Percentiles rank a stretch among this genome's conserved stretches.
These are phyloP conservation scores for Schwanniomyces pseudopolymorphus DNA, from an alignment of 805 yeast genomes.

Conservation along the genomic window DNA sequence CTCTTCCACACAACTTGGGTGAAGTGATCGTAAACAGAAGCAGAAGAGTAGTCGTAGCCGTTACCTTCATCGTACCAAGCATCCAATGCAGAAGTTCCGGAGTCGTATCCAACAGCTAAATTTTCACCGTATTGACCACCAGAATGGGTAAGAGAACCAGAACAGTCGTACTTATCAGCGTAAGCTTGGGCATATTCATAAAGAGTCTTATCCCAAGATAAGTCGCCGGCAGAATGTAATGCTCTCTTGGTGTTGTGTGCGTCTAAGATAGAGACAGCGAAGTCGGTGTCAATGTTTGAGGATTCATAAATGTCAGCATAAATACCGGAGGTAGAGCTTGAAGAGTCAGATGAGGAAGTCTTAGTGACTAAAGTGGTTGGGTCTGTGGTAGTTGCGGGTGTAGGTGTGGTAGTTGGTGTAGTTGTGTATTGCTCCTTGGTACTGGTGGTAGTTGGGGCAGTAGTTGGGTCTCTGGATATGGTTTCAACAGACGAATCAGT, in stretches of 20 bases:
- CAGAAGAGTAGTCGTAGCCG: slow-evolving; percentile 27
- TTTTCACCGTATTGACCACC: slow-evolving; percentile 44
- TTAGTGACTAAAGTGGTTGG: slow-evolving; percentile 5
- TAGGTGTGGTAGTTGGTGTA: slow-evolving; percentile 1
- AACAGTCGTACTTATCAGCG: slow-evolving; percentile 49
- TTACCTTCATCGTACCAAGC: slow-evolving; percentile 44
- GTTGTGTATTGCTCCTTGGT: slow-evolving; percentile 11
- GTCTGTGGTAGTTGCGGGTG: slow-evolving; percentile 5
- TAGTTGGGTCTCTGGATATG: slow-evolving; percentile 15
- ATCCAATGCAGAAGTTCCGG: slow-evolving; percentile 28
- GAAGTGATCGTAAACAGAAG: slow-evolving; percentile 56
- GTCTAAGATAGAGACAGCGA: slow-evolving; percentile 48
- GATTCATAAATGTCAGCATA: slow-evolving; percentile 11
- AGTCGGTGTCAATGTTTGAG: slow-evolving; percentile 21
- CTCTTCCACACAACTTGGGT: slow-evolving; percentile 77
- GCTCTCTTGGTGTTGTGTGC: slow-evolving; percentile 63
- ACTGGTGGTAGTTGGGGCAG: slow-evolving; percentile 12
- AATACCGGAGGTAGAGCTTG: slow-evolving; percentile 14
- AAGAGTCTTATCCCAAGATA: slow-evolving; percentile 56
- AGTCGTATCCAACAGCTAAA: slow-evolving; percentile 36
- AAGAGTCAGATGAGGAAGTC: slow-evolving; percentile 4
- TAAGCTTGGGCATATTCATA: slow-evolving; percentile 52
- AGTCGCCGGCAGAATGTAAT: slow-evolving; percentile 47
- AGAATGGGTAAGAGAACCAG: slow-evolving; percentile 36
- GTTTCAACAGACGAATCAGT: slow-evolving; percentile 9